phyloP scores from a whole-genome alignment of 139 green algal genomes.

The Chlorella sp. region DNA sequence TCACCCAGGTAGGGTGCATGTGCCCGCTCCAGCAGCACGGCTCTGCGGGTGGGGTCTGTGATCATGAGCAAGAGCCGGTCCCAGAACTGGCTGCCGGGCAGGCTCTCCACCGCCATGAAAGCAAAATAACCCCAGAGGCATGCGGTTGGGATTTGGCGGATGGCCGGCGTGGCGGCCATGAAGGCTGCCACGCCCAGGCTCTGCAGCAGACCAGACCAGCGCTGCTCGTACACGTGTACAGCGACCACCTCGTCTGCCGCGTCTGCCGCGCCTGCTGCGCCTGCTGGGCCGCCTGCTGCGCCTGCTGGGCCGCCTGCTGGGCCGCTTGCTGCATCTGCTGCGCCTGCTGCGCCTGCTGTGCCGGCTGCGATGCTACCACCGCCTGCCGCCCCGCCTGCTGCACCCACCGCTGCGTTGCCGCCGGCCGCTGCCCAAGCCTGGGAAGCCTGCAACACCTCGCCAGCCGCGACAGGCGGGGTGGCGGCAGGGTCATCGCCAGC shows the following conservation, averaged over 20 bases:
- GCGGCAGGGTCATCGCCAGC: too few relatives aligned
- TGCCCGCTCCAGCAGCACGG: slow-evolving; percentile 41
- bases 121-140: slow-evolving; percentile 88
- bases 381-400: background rate
- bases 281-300: background rate
- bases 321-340: background rate
- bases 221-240: slow-evolving; percentile 79
- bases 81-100: slow-evolving; percentile 83
- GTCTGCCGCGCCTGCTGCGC: background rate
- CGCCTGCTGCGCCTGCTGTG: background rate
- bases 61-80: slow-evolving; percentile 74
- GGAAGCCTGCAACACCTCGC: too few relatives aligned
- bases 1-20: slow-evolving; percentile 65
- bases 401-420: background rate
- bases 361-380: background rate
- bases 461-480: too few relatives aligned
- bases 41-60: slow-evolving; percentile 61
- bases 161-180: slow-evolving; percentile 69
- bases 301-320: background rate
- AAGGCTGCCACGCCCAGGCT: slow-evolving; percentile 70
- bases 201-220: slow-evolving; percentile 78
- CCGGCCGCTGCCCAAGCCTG: background rate
- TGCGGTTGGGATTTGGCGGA: slow-evolving; percentile 71
- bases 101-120: slow-evolving; percentile 85
- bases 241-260: slow-evolving; percentile 17